A percentile compares a stretch with the other conserved stretches of the same genome.
These are phyloP conservation scores for Cordyceps cicadae DNA, from an alignment of 2,329 filamentous ascomycete species.

Conservation along the genomic window DNA sequence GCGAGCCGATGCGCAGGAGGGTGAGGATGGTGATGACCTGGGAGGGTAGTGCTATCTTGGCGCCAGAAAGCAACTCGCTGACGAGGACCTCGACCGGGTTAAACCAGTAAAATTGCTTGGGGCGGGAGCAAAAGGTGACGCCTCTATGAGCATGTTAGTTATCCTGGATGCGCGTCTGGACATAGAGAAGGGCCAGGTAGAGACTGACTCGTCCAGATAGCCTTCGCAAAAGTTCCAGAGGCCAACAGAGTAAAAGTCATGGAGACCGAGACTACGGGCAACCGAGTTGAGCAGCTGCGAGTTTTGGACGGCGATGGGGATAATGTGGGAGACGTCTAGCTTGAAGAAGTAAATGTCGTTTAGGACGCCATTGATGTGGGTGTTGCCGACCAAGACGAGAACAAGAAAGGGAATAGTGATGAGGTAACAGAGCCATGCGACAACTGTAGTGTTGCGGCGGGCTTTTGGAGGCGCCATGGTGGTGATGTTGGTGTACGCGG, in stretches of 20 bases:
- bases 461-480: conserved; percentile 21
- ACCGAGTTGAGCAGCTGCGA: conserved; percentile 76
- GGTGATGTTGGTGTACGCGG: neutral
- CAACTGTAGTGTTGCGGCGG: conserved; percentile 51
- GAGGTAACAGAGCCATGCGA: conserved; percentile 63
- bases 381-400: conserved; percentile 71
- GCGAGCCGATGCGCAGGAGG: conserved; percentile 65
- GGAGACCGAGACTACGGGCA: conserved; percentile 74
- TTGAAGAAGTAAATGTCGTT: conserved; percentile 74
- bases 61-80: conserved; percentile 70
- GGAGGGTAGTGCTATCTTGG: conserved; percentile 71
- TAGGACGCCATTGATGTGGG: conserved; percentile 51
- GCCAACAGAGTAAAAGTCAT: conserved; percentile 91
- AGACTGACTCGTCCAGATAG: conserved; percentile 52
- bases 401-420: conserved; percentile 71
- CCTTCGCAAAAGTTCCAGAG: conserved; percentile 91
- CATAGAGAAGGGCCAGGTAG: neutral
- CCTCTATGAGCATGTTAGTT: conserved; percentile 36
- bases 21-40: conserved; percentile 65
- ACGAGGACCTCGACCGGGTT: conserved; percentile 78
- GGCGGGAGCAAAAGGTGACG: conserved; percentile 66
- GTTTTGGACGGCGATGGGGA: conserved; percentile 64
- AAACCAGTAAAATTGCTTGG: conserved; percentile 74
- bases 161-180: neutral
- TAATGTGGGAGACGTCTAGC: conserved; percentile 73